Conservation (phyloP, 1,284 basidiomycete genomes). For the Cutaneotrichosporon cyanovorans region DNA sequence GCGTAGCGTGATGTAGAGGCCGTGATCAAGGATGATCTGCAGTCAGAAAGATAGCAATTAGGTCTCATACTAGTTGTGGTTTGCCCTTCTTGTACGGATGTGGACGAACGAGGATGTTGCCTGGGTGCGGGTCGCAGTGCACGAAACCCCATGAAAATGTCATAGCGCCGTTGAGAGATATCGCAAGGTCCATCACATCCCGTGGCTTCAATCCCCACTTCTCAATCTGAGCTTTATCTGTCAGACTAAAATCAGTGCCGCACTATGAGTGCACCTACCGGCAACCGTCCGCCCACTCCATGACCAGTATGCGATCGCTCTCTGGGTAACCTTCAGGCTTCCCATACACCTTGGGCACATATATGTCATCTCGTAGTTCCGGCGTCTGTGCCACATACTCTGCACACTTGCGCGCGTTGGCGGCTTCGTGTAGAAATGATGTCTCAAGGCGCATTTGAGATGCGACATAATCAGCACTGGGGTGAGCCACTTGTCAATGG, state of each 20-base stretch:
- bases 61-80: slow-evolving; percentile 61
- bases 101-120: slow-evolving; percentile 74
- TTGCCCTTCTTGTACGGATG: slow-evolving; percentile 54
- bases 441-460: slow-evolving; percentile 73
- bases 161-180: slow-evolving; percentile 67
- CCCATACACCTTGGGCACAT: slow-evolving; percentile 69
- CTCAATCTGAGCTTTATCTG: slow-evolving; percentile 53
- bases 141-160: slow-evolving; percentile 86
- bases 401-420: slow-evolving; percentile 43
- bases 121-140: slow-evolving; percentile 58
- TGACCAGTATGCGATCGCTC: slow-evolving; percentile 69
- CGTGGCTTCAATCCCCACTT: slow-evolving; percentile 48
- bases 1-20: slow-evolving; percentile 67
- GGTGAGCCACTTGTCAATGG: neutral
- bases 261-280: slow-evolving; percentile 11
- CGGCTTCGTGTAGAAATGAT: slow-evolving; percentile 63
- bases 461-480: slow-evolving; percentile 62
- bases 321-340: slow-evolving; percentile 52
- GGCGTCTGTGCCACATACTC: slow-evolving; percentile 48
- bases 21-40: slow-evolving; percentile 68
- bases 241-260: slow-evolving; percentile 44
- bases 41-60: slow-evolving; percentile 1
- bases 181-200: slow-evolving; percentile 48
- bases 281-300: slow-evolving; percentile 70
- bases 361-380: slow-evolving; percentile 59